Conservation (phyloP, 805 yeast genomes). For the Lachancea waltii region DNA sequence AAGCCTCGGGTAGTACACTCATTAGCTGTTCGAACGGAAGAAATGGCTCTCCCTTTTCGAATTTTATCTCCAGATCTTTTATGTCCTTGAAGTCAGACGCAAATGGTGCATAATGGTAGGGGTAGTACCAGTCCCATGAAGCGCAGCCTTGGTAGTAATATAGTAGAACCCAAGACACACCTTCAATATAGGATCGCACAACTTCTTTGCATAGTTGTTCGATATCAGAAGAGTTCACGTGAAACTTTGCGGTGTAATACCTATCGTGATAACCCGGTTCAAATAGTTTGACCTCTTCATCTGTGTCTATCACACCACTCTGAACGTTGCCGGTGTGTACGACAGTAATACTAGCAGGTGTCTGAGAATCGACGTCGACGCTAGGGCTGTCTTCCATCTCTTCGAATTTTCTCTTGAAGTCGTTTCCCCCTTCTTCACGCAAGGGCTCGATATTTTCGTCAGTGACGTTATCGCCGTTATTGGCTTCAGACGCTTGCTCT, state of each 20-base stretch:
- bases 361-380: slow-evolving; percentile 13
- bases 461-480: slow-evolving; percentile 10
- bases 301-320: slow-evolving; percentile 38
- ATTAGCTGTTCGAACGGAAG: slow-evolving; percentile 87
- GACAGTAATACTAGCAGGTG: slow-evolving; percentile 18
- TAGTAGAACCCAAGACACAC: slow-evolving; percentile 91
- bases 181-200: slow-evolving; percentile 76
- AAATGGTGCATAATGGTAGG: slow-evolving; percentile 97
- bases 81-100: slow-evolving; percentile 73
- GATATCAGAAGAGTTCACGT: slow-evolving; percentile 47
- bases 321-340: slow-evolving; percentile 25
- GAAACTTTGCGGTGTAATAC: slow-evolving; percentile 73
- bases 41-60: slow-evolving; percentile 71
- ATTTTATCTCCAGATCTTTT: slow-evolving; percentile 45
- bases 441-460: slow-evolving; percentile 12
- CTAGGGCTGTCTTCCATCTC: slow-evolving; percentile 18
- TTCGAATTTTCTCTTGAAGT: slow-evolving; percentile 5
- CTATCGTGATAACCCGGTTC: slow-evolving; percentile 84
- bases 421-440: slow-evolving; percentile 9
- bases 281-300: slow-evolving; percentile 58
- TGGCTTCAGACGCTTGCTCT: slow-evolving; percentile 23
- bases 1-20: slow-evolving; percentile 93
- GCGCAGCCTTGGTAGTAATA: slow-evolving; percentile 98
- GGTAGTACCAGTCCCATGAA: slow-evolving; percentile 97
- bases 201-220: slow-evolving; percentile 50